Evolutionary conservation across 495 filamentous ascomycete genomes (phyloP), one percentile per base, ranked within the genome.

Genomic region (Jackrogersella minutella): DNA sequence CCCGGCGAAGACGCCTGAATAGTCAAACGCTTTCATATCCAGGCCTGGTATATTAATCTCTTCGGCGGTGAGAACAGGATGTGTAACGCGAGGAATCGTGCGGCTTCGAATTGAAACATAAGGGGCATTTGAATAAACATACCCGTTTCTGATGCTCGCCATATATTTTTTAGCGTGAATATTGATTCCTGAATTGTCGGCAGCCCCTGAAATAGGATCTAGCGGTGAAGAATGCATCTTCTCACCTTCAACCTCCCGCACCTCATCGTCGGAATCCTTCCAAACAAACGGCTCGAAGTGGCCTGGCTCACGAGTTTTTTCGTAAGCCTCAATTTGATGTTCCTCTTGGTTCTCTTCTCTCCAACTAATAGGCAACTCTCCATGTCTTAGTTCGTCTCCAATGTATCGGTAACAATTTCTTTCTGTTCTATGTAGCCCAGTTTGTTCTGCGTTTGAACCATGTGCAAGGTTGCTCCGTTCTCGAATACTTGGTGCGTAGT

Each of bases 401-500:
- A 22, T n/a, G 36, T 54, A 55, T 54, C 8, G 11, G 31, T n/a
- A 49, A 19, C 26, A 17, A 5, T 13, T n/a, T 19, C 9, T 2
- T 2, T 49, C 4, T 1, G 14, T 1, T 2, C 31, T n/a, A 3
- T 31, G 13, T 2, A 17, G 3, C 3, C 26, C n/a, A 5, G n/a
- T 31, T n/a, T 11, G 13, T 14, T 3, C 3, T n/a, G 10, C 31
- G 2, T 2, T 47, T 0, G 0, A 0, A 0, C 54, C 56, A 1
- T 28, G 37, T 1, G 62, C 30, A 36, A 59, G 31, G 7, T 26
- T n/a, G 11, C 47, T 66, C 4, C 55, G 21, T 30, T 66, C 56
- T 19, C 66, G 47, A 21, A 61, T 55, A 31, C 56, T 64, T 19
- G 24, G 55, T 0, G 51, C 33, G 16, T 52, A 56, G 5, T 5